Evolutionary conservation across 495 filamentous ascomycete species (phyloP).

Genomic region (Podospora anserina): DNA sequence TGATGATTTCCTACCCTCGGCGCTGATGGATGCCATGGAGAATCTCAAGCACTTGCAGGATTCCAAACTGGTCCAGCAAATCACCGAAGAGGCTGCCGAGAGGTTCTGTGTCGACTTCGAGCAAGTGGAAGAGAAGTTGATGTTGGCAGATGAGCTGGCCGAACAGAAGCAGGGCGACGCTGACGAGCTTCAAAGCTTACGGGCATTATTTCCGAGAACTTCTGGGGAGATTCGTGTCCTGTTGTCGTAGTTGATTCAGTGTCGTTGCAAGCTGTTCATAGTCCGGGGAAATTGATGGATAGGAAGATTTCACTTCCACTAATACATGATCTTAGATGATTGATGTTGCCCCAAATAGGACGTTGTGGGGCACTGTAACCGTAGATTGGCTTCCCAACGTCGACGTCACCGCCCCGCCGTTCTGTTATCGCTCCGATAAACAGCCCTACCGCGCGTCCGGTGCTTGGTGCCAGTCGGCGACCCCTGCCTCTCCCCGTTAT

Average conservation of each 20-base stretch:
- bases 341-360: neutral
- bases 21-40: slow-evolving; percentile 84
- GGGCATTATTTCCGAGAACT: slow-evolving; percentile 75
- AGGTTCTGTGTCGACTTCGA: slow-evolving; percentile 90
- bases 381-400: neutral
- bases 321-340: neutral
- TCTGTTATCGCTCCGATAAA: neutral
- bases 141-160: slow-evolving; percentile 45
- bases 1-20: slow-evolving; percentile 88
- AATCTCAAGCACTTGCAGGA: slow-evolving; percentile 71
- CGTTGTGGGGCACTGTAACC: neutral
- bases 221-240: slow-evolving; percentile 82
- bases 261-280: neutral
- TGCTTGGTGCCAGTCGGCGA: neutral
- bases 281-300: neutral
- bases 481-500: neutral
- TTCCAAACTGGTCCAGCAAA: slow-evolving; percentile 62
- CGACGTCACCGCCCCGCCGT: slow-evolving; percentile 1
- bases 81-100: slow-evolving; percentile 81
- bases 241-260: slow-evolving; percentile 44
- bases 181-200: slow-evolving; percentile 49
- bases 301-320: neutral
- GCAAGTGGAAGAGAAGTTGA: slow-evolving; percentile 66
- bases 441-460: neutral
- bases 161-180: slow-evolving; percentile 40